Conservation (phyloP, 495 filamentous ascomycete species). For the Aspergillus wentii region DNA sequence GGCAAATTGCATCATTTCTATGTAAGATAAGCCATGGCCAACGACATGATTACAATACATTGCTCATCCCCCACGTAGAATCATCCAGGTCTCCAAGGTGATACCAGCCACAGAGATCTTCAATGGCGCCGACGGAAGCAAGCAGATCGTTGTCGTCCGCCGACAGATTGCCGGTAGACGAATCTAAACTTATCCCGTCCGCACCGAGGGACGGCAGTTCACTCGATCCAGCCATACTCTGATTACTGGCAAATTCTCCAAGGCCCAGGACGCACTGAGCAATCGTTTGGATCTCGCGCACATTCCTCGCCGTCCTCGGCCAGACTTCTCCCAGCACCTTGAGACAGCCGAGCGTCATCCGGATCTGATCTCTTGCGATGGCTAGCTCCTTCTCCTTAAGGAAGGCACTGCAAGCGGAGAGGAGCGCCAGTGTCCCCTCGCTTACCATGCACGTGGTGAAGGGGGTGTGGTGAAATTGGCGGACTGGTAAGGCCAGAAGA, state of each 20-base stretch:
- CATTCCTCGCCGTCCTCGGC: slow-evolving; percentile 55
- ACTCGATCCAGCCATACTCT: slow-evolving; percentile 3
- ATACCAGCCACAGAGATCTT: not conserved
- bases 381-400: slow-evolving; percentile 18
- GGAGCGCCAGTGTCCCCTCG: slow-evolving; percentile 20
- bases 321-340: slow-evolving; percentile 23
- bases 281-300: slow-evolving; percentile 71
- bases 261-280: slow-evolving; percentile 48
- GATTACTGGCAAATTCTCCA: slow-evolving; percentile 1
- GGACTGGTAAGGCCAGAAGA: slow-evolving; percentile 22
- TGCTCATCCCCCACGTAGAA: not conserved
- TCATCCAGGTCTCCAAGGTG: not conserved
- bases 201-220: slow-evolving; percentile 1
- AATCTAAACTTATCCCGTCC: not conserved
- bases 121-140: not conserved
- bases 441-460: slow-evolving; percentile 30
- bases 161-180: not conserved
- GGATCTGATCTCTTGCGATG: slow-evolving; percentile 25
- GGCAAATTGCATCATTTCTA: too few species aligned
- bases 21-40: too few species aligned
- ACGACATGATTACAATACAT: not conserved
- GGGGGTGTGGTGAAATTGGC: slow-evolving; percentile 19
- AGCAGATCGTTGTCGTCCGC: not conserved
- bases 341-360: slow-evolving; percentile 27
- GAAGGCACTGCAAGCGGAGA: slow-evolving; percentile 22